Percentiles rank a stretch among this genome's conserved stretches.
Conservation (phyloP, 148 eudicot species). For the Vaccinium myrtillus region DNA sequence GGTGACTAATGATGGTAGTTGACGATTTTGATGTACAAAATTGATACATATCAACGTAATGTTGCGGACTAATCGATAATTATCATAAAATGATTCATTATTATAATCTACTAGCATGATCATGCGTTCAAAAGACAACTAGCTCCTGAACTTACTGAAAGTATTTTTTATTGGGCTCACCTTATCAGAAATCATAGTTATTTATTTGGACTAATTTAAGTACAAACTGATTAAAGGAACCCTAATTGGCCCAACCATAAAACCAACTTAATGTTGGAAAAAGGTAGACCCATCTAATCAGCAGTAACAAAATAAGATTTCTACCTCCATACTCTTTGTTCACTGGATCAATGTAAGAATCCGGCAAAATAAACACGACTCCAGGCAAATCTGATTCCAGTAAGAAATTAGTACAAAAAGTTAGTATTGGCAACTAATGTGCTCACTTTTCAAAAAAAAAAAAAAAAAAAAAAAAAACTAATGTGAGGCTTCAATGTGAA, state of each 20-base stretch:
- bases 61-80: too few species aligned
- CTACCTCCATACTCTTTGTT: conserved; percentile 96
- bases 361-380: conserved; percentile 85
- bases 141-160: not conserved
- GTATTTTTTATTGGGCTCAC: not conserved
- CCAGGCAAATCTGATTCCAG: conserved; percentile 63
- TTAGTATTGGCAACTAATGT: not conserved
- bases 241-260: not conserved
- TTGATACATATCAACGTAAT: too few species aligned
- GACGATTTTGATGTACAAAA: too few species aligned
- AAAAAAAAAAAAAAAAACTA: not conserved
- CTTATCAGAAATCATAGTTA: not conserved
- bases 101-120: too few species aligned
- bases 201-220: not conserved
- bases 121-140: not conserved
- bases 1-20: too few species aligned
- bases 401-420: not conserved
- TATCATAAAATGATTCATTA: too few species aligned
- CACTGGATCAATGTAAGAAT: conserved; percentile 94
- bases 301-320: conserved; percentile 4
- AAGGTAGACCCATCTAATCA: not conserved
- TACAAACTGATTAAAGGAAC: not conserved
- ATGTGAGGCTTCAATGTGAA: not conserved
- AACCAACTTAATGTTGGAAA: not conserved
- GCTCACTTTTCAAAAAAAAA: not conserved